phyloP scores from a whole-genome alignment of 192 early-diverging fungal species.

The Backusella parvicylindrica region DNA sequence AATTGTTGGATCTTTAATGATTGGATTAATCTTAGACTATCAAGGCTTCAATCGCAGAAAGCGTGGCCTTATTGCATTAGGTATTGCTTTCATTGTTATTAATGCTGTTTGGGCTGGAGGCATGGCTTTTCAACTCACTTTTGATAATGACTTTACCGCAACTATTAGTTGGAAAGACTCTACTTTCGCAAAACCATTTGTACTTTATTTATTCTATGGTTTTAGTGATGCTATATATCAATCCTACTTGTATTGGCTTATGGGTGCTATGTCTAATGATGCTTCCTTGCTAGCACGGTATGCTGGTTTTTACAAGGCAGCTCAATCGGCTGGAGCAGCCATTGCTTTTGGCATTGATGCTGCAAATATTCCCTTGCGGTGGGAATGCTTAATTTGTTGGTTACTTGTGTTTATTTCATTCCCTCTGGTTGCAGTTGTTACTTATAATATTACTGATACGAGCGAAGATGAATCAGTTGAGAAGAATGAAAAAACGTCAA shows the following conservation, averaged over 20 bases:
- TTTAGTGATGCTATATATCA: slow-evolving; percentile 80
- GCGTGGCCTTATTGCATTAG: slow-evolving; percentile 20
- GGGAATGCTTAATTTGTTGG: slow-evolving; percentile 50
- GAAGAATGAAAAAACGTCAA: background rate
- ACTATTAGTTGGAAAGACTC: slow-evolving; percentile 48
- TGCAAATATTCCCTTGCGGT: slow-evolving; percentile 17
- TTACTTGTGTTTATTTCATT: slow-evolving; percentile 48
- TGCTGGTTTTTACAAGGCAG: slow-evolving; percentile 86
- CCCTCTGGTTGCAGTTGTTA: slow-evolving; percentile 44
- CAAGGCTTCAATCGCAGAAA: slow-evolving; percentile 17
- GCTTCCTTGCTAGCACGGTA: slow-evolving; percentile 64
- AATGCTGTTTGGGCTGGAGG: slow-evolving; percentile 30
- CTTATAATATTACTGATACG: slow-evolving; percentile 45
- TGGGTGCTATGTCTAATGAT: slow-evolving; percentile 42
- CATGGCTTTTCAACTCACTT: slow-evolving; percentile 29
- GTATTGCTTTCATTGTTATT: slow-evolving; percentile 3
- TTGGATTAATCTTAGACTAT: slow-evolving; percentile 28
- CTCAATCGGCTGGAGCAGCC: slow-evolving; percentile 76
- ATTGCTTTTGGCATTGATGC: slow-evolving; percentile 76
- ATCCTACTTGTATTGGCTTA: slow-evolving; percentile 47
- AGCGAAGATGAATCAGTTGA: background rate
- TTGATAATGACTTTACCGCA: slow-evolving; percentile 30
- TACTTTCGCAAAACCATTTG: slow-evolving; percentile 29
- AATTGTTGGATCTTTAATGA: slow-evolving; percentile 21
- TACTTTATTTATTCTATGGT: slow-evolving; percentile 75